Base-by-base conservation (phyloP, 768 basidiomycete genomes). In the Phallus indusiatus region DNA sequence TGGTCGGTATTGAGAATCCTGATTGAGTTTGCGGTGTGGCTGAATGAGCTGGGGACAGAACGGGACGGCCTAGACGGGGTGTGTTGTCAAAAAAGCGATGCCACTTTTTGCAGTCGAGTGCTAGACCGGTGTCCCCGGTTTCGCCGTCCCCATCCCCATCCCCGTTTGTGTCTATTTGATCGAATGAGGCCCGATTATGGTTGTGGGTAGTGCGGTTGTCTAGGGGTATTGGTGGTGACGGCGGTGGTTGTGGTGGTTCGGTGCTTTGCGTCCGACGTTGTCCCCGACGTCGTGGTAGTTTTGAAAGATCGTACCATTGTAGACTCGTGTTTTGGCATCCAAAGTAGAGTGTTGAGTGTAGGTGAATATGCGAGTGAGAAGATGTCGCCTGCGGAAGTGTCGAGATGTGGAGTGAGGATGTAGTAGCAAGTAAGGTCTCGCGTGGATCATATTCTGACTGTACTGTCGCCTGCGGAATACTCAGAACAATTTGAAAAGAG, bases 301-400 rank as follows among this genome's bases (percentile, higher is more conserved):
- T 61, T 55, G 68, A 65, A 55, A 94, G 90, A 64, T 80, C 74
- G 68, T 85, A 83, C 91, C 91, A 96, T 66, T 95, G 91, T 28
- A 96, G 76, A 12, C 91, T 94, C 1, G 94, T 94, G 68, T 93
- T 90, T 71, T 96, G 90, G 67, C 91, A 94, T 21, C 94, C 94
- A 36, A 95, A 76, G 68, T 87, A 95, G 33, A 95, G 73, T 86
- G 59, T 83, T 83, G 22, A 84, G 73, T 20, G 75, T 67, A 1
- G 83, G 76, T 8, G 82, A 86, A 88, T 89, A 96, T 0, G 81
- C 80, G 0, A 95, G 75, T 42, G 88, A 91, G 72, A 90, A 94
- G 28, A 95, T 78, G 67, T 95, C 93, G 20, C 93, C 93, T 4
- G 92, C 83, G 28, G 83, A 85, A 1, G 82, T 83, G 64, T 92